Conservation (phyloP, 2,329 filamentous ascomycete species). For the Neonectria sp. region DNA sequence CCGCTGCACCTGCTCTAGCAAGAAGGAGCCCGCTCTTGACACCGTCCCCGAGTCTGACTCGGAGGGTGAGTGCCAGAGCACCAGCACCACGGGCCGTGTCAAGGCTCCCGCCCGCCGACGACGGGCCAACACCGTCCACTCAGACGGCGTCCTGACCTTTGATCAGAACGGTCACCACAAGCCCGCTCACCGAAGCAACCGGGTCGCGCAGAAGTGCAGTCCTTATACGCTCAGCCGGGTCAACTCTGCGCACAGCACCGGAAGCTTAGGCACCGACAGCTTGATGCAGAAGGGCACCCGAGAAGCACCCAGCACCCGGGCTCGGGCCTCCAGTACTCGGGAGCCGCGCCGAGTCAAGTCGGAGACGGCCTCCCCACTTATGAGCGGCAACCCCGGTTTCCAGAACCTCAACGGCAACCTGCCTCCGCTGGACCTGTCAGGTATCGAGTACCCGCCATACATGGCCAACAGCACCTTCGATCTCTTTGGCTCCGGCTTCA, state of each 20-base stretch:
- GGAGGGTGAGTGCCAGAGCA: slow-evolving; percentile 60
- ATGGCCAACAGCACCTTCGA: slow-evolving; percentile 65
- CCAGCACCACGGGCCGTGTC: slow-evolving; percentile 50
- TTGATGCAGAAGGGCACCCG: slow-evolving; percentile 57
- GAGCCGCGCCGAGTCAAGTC: slow-evolving; percentile 72
- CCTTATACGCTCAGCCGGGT: slow-evolving; percentile 74
- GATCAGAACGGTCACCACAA: slow-evolving; percentile 77
- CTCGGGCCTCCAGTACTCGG: slow-evolving; percentile 56
- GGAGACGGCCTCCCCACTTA: slow-evolving; percentile 72
- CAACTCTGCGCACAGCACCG: slow-evolving; percentile 69
- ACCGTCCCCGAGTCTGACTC: slow-evolving; percentile 76
- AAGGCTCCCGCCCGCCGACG: slow-evolving; percentile 65
- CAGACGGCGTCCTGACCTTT: slow-evolving; percentile 71
- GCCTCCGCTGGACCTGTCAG: slow-evolving; percentile 72
- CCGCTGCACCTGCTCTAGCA: slow-evolving; percentile 75
- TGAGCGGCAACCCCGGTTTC: slow-evolving; percentile 65
- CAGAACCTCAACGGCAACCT: slow-evolving; percentile 68
- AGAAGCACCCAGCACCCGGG: slow-evolving; percentile 54
- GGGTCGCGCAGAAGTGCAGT: slow-evolving; percentile 72
- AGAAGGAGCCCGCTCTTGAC: slow-evolving; percentile 73
- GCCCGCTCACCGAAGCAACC: slow-evolving; percentile 72
- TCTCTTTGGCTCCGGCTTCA: slow-evolving; percentile 63
- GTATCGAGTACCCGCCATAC: slow-evolving; percentile 66
- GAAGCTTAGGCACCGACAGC: slow-evolving; percentile 61
- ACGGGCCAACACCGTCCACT: slow-evolving; percentile 74